Percentiles rank a stretch among this genome's conserved stretches.
These are phyloP conservation scores for Solanum ossicruentum DNA, from an alignment of 257 asterid genomes.

Conservation along the genomic window DNA sequence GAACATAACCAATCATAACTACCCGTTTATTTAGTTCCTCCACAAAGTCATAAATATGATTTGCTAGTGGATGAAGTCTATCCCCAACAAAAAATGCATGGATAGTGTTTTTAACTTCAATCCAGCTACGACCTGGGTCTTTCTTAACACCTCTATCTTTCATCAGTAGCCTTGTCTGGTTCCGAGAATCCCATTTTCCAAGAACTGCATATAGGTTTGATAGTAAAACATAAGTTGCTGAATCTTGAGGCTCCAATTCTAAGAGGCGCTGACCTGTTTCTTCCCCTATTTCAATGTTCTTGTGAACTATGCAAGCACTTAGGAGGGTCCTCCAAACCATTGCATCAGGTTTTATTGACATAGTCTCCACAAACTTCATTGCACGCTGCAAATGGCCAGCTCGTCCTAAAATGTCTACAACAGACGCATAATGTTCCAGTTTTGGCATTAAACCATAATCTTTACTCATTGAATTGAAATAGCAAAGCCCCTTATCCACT, in stretches of 20 bases:
- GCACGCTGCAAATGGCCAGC: slow-evolving; percentile 66
- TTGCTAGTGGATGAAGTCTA: slow-evolving; percentile 55
- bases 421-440: slow-evolving; percentile 72
- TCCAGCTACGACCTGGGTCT: slow-evolving; percentile 94
- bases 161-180: slow-evolving; percentile 59
- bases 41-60: slow-evolving; percentile 39
- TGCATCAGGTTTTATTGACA: slow-evolving; percentile 73
- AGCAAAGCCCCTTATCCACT: slow-evolving; percentile 61
- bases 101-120: slow-evolving; percentile 47
- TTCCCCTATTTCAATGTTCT: slow-evolving; percentile 61
- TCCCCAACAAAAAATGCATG: slow-evolving; percentile 83
- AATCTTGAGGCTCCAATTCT: slow-evolving; percentile 58
- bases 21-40: slow-evolving; percentile 41
- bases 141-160: slow-evolving; percentile 67
- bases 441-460: slow-evolving; percentile 47
- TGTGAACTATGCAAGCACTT: slow-evolving; percentile 75
- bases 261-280: slow-evolving; percentile 62
- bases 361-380: slow-evolving; percentile 50
- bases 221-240: slow-evolving; percentile 72
- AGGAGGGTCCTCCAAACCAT: slow-evolving; percentile 94
- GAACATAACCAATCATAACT: slow-evolving; percentile 46
- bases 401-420: slow-evolving; percentile 80
- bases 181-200: slow-evolving; percentile 58
- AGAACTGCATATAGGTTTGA: slow-evolving; percentile 77
- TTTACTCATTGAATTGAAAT: slow-evolving; percentile 60